A percentile compares a stretch with the other conserved stretches of the same genome.
Evolutionary conservation across 169 alveolate genomes (phyloP).

Genomic region (Blepharisma undulans): DNA sequence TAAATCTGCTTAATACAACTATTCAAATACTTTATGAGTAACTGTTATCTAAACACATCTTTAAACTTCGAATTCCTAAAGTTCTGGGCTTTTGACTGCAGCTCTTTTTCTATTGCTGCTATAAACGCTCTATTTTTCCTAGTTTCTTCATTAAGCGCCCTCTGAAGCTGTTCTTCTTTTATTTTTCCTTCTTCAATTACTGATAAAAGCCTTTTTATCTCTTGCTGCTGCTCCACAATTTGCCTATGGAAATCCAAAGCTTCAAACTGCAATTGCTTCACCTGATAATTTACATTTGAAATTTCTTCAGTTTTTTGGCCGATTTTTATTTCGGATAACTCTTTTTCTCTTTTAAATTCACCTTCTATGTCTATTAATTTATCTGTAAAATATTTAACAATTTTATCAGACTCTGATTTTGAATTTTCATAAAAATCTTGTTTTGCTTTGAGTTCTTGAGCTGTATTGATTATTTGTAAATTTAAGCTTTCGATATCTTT

Average conservation of each 20-base stretch:
- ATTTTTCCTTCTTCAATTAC: constrained; percentile 8
- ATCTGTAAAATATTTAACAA: not conserved
- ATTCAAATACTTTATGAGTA: not conserved
- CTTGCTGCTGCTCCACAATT: constrained; percentile 16
- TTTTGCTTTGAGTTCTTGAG: not conserved
- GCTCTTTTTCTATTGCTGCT: constrained; percentile 23
- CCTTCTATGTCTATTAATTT: not conserved
- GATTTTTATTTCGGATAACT: not conserved
- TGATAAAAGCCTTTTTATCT: not conserved
- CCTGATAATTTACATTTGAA: not conserved
- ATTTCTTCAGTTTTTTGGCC: constrained; percentile 17
- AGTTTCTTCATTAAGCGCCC: not conserved
- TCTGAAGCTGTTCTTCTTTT: constrained; percentile 22
- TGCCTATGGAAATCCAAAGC: not conserved
- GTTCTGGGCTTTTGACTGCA: not conserved
- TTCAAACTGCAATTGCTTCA: not conserved
- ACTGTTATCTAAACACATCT: not conserved
- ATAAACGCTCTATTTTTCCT: constrained; percentile 17
- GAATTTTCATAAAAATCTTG: not conserved
- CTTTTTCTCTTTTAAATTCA: not conserved
- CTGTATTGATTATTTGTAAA: not conserved
- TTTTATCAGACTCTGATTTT: not conserved
- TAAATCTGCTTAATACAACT: constrained; percentile 61
- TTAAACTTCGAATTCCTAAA: not conserved
- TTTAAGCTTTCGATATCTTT: not conserved